Evolutionary conservation across 305 asterid genomes (phyloP), one percentile per base, ranked within the genome.

Genomic region (Solanum hybrid): DNA sequence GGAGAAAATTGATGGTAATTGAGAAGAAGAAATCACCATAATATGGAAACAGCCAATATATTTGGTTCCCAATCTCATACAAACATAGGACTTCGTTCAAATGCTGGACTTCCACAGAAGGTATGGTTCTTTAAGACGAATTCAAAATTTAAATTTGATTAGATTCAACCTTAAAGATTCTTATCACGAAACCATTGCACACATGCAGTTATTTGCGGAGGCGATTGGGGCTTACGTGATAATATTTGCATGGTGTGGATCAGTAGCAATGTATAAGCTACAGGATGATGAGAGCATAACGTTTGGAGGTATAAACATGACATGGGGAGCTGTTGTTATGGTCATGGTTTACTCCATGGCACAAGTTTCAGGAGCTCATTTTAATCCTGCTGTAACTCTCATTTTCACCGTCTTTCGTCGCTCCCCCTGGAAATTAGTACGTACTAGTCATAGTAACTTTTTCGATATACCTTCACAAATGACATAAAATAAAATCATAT

Each of bases 361-460:
- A 6, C 98, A 97, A 29, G 92, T 97, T 2, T 97, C 99, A 13
- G 99, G 98, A 31, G 99, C 96, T 35, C 99, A 97, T 90, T 95
- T 97, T 79, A 96, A 97, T 83, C 98, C 98, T 4, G 98, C 98
- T 0, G 98, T 97, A 64, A 95, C 98, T 5, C 10, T 97, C 89
- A 86, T 97, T 39, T 93, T 88, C 84, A 95, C 98, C 87, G 22
- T 93, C 33, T 94, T 92, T 28, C 90, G 94, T 2, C 94, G 95
- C 1, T 94, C 96, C 35, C 95, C 97, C 0, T 96, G 97, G 98
- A 95, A 93, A 76, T 92, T 94, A 93, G 99, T 92, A 39, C 40
- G 87, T 29, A 31, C 37, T 16, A 14, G 4, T 81, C 7, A 4
- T 8, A 40, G 16, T 7, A 28, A 11, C 33, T 80, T 24, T 37